These are phyloP conservation scores for Lablab purpureus DNA, from an alignment of 306 rosid genomes.

Conservation along the genomic window DNA sequence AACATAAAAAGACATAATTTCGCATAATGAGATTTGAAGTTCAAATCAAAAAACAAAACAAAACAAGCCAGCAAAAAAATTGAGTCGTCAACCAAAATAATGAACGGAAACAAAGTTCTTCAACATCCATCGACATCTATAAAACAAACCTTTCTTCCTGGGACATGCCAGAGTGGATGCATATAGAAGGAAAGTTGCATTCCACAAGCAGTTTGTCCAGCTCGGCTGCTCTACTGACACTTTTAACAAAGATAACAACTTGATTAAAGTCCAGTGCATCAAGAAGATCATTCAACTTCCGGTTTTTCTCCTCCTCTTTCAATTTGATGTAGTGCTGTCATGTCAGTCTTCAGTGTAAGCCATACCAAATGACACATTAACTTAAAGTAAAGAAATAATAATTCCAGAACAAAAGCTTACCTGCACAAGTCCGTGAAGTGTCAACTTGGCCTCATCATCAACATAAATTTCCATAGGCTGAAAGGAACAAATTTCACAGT, in stretches of 20 bases:
- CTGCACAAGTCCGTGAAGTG: constrained; percentile 99
- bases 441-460: constrained; percentile 97
- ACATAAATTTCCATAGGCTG: constrained; percentile 99
- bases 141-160: constrained; percentile 92
- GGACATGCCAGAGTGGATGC: constrained; percentile 98
- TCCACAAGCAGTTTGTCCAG: constrained; percentile 93
- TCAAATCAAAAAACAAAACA: background rate
- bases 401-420: constrained; percentile 42
- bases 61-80: background rate
- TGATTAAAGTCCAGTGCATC: constrained; percentile 98
- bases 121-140: background rate
- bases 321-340: constrained; percentile 99
- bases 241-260: constrained; percentile 96
- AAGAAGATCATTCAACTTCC: constrained; percentile 96
- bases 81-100: background rate
- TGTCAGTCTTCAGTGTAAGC: constrained; percentile 42
- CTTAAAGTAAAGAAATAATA: background rate
- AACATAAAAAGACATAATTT: background rate
- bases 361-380: constrained; percentile 15
- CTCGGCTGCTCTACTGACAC: constrained; percentile 98
- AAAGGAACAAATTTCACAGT: constrained; percentile 92
- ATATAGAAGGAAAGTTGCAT: constrained; percentile 98
- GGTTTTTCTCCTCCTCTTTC: constrained; percentile 92
- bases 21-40: background rate
- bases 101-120: background rate